A percentile compares a stretch with the other conserved stretches of the same genome.
Conservation (phyloP, 495 filamentous ascomycete species). For the Neurospora sp. region DNA sequence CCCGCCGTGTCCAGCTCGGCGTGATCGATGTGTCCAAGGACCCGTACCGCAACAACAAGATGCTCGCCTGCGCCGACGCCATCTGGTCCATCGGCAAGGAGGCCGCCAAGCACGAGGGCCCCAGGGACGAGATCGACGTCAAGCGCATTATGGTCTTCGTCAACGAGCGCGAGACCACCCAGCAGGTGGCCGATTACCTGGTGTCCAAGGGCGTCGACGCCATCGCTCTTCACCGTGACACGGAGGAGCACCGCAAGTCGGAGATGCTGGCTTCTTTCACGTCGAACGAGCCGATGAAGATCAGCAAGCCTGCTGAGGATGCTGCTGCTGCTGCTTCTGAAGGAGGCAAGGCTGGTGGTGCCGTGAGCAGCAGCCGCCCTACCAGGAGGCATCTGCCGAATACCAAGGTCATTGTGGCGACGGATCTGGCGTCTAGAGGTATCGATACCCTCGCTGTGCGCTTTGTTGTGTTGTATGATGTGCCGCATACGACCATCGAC, state of each 20-base stretch:
- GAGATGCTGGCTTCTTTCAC: conserved; percentile 75
- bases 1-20: conserved; percentile 84
- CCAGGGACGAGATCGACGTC: conserved; percentile 40
- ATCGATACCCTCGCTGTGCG: conserved; percentile 91
- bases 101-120: conserved; percentile 42
- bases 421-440: conserved; percentile 82
- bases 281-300: conserved; percentile 33
- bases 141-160: conserved; percentile 95
- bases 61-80: conserved; percentile 83
- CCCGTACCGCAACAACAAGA: conserved; percentile 83
- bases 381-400: conserved; percentile 37
- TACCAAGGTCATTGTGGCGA: conserved; percentile 85
- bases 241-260: conserved; percentile 56
- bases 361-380: background rate
- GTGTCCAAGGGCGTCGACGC: conserved; percentile 79
- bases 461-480: conserved; percentile 88
- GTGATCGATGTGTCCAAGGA: conserved; percentile 84
- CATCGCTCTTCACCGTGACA: conserved; percentile 71
- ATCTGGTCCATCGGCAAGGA: conserved; percentile 90
- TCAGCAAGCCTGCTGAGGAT: conserved; percentile 12
- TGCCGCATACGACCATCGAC: conserved; percentile 91
- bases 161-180: conserved; percentile 86
- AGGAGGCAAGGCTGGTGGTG: conserved; percentile 13
- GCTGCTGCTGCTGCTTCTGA: conserved; percentile 1
- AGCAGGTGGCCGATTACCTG: conserved; percentile 72